Evolutionary conservation across 192 early-diverging fungal genomes (phyloP).

Genomic region (Rhizophagus prolifer): DNA sequence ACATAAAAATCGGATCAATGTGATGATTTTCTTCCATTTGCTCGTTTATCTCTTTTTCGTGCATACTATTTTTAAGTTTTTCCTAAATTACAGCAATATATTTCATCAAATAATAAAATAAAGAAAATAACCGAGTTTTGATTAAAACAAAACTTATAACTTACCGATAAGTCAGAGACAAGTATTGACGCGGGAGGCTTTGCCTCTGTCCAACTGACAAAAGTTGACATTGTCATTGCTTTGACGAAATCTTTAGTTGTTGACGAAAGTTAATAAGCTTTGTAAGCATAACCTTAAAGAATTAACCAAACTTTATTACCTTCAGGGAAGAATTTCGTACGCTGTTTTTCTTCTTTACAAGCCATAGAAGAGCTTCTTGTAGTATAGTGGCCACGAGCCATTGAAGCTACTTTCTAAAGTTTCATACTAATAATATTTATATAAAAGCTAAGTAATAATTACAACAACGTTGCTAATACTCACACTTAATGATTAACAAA

Average conservation of each 20-base stretch:
- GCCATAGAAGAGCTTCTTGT: conserved; percentile 17
- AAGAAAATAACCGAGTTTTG: neutral
- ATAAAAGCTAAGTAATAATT: neutral
- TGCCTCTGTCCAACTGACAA: neutral
- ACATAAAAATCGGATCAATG: neutral
- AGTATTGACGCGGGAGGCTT: neutral
- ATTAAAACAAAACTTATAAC: neutral
- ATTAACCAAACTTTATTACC: conserved; percentile 1
- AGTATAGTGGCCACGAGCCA: conserved; percentile 22
- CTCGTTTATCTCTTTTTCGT: neutral
- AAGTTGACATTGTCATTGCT: neutral
- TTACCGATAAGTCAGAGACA: conserved; percentile 12
- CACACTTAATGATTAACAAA: neutral
- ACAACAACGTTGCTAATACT: neutral
- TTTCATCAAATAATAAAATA: neutral
- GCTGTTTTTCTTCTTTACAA: conserved; percentile 22
- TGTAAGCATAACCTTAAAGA: neutral
- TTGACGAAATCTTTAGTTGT: neutral
- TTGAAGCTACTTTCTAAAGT: neutral
- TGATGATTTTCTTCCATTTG: neutral
- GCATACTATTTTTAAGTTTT: neutral
- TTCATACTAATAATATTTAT: neutral
- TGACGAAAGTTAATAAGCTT: neutral
- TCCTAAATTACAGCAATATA: conserved; percentile 1
- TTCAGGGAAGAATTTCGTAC: conserved; percentile 18